Evolutionary conservation across 352 stramenopile genomes (phyloP).

Genomic region (Pythium volutum): DNA sequence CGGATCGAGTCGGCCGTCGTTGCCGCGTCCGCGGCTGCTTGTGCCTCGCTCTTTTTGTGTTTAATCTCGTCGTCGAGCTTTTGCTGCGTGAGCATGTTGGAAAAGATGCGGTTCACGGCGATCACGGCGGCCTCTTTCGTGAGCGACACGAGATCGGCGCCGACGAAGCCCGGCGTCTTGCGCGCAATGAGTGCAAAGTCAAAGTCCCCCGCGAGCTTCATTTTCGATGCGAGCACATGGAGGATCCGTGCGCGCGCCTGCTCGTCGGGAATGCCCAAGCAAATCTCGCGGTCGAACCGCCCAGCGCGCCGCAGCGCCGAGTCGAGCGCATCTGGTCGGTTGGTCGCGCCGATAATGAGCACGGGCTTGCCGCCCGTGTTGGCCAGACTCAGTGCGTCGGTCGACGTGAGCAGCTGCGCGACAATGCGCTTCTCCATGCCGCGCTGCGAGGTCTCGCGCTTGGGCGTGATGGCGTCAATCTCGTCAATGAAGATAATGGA

Average conservation of each 20-base stretch:
- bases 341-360: conserved; percentile 97
- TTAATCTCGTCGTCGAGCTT: conserved; percentile 7
- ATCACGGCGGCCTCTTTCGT: conserved; percentile 98
- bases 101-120: conserved; percentile 98
- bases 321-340: conserved; percentile 96
- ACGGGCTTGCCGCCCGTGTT: conserved; percentile 91
- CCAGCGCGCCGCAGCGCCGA: conserved; percentile 94
- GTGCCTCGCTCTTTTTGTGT: neutral
- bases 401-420: conserved; percentile 92
- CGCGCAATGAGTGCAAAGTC: conserved; percentile 93
- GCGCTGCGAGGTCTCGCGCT: conserved; percentile 90
- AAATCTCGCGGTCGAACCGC: conserved; percentile 98
- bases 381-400: conserved; percentile 88
- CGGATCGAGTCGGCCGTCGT: conserved; percentile 62
- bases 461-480: conserved; percentile 96
- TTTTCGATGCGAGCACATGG: conserved; percentile 90
- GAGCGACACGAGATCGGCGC: conserved; percentile 96
- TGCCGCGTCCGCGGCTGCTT: conserved; percentile 15
- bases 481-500: conserved; percentile 99
- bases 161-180: conserved; percentile 96
- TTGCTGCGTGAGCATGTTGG: conserved; percentile 46
- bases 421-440: conserved; percentile 98
- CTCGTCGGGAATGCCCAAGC: conserved; percentile 96
- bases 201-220: conserved; percentile 93
- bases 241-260: conserved; percentile 94